Percentiles rank a stretch among this genome's conserved stretches.
Conservation (phyloP, 1,284 basidiomycete species). For the Pseudozyma thailandica region DNA sequence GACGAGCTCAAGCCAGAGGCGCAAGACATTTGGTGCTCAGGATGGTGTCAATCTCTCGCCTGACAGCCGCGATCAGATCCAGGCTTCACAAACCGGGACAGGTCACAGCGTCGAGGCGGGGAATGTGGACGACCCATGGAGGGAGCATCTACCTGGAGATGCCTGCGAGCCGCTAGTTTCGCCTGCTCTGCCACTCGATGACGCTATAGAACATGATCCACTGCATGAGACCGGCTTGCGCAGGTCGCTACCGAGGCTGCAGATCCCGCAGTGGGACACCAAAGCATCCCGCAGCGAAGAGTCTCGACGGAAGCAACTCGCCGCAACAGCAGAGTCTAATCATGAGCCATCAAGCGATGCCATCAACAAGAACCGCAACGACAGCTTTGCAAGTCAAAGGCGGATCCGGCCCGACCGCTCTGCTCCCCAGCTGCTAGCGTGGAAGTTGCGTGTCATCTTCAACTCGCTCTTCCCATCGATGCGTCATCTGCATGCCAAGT, state of each 20-base stretch:
- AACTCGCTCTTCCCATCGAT: conserved; percentile 84
- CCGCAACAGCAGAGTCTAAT: neutral
- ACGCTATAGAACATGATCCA: conserved; percentile 4
- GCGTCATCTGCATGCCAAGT: conserved; percentile 79
- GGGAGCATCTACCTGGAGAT: conserved; percentile 49
- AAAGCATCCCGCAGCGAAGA: conserved; percentile 30
- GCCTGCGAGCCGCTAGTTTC: conserved; percentile 49
- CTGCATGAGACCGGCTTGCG: conserved; percentile 17
- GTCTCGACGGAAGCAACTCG: neutral
- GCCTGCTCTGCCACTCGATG: conserved; percentile 36
- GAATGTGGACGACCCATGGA: conserved; percentile 55
- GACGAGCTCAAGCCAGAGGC: conserved; percentile 17
- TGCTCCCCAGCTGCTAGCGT: conserved; percentile 20
- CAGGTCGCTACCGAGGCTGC: conserved; percentile 33
- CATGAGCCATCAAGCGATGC: neutral
- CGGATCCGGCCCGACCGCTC: conserved; percentile 32
- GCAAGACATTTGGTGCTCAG: conserved; percentile 29
- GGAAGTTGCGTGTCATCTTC: conserved; percentile 30
- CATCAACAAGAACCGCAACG: conserved; percentile 16
- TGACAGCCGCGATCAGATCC: neutral
- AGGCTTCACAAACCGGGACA: conserved; percentile 1
- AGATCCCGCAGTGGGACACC: conserved; percentile 44
- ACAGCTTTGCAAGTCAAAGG: conserved; percentile 12
- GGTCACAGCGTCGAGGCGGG: conserved; percentile 25
- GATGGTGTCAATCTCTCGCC: conserved; percentile 10